phyloP scores from a whole-genome alignment of 106 monocot genomes.

The Acorus gramineus region DNA sequence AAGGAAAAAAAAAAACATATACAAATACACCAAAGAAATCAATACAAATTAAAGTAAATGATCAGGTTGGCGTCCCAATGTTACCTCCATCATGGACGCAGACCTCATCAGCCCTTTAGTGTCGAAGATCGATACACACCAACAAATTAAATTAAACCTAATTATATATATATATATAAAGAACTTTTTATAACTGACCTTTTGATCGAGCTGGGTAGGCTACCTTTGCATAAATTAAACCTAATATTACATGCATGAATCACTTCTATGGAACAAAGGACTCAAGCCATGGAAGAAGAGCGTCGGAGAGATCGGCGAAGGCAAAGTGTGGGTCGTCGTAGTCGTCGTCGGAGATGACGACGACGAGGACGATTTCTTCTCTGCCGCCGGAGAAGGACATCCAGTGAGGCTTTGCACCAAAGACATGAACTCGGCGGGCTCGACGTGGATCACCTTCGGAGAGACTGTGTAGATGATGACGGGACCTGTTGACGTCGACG shows the following conservation, averaged over 20 bases:
- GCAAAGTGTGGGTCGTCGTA: neutral
- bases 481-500: slow-evolving; percentile 12
- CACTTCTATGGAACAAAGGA: neutral
- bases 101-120: too few relatives aligned
- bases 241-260: neutral
- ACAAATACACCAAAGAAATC: too few relatives aligned
- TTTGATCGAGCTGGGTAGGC: too few relatives aligned
- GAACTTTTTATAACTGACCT: too few relatives aligned
- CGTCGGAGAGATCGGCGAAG: slow-evolving; percentile 3
- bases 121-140: too few relatives aligned
- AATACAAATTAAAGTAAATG: too few relatives aligned
- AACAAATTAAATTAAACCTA: too few relatives aligned
- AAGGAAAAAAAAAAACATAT: too few relatives aligned
- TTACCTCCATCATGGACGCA: too few relatives aligned
- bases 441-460: slow-evolving; percentile 48
- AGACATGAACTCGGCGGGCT: slow-evolving; percentile 48
- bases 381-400: neutral
- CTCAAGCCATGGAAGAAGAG: slow-evolving; percentile 7
- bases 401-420: slow-evolving; percentile 55
- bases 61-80: too few relatives aligned
- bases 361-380: neutral
- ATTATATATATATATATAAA: too few relatives aligned
- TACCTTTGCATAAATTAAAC: too few relatives aligned
- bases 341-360: neutral
- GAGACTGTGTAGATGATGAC: slow-evolving; percentile 46